Percentiles rank a stretch among this genome's conserved stretches.
Evolutionary conservation across 441 rosid species (phyloP).

Genomic region (Pelargonium cotyledonis): DNA sequence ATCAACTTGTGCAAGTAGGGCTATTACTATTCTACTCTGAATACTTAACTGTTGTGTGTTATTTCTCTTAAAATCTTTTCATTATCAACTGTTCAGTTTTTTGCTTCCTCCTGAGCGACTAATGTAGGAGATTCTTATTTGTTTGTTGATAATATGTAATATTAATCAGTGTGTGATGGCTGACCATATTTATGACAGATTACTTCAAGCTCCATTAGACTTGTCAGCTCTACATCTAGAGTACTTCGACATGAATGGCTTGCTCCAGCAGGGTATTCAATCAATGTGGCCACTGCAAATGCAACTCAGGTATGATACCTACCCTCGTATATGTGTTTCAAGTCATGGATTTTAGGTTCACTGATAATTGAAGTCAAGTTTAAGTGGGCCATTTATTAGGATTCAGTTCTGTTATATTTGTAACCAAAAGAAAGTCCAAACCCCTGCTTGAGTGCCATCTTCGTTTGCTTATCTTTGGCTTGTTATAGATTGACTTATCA

Average conservation of each 20-base stretch:
- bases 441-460: not conserved
- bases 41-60: not conserved
- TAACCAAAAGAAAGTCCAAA: not conserved
- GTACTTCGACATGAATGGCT: slow-evolving; percentile 73
- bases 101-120: not conserved
- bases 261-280: slow-evolving; percentile 79
- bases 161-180: slow-evolving; percentile 14
- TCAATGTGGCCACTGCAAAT: slow-evolving; percentile 97
- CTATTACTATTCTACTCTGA: slow-evolving; percentile 15
- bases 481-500: not conserved
- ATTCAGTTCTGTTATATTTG: not conserved
- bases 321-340: slow-evolving; percentile 8
- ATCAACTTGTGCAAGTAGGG: slow-evolving; percentile 89
- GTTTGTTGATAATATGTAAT: not conserved
- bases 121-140: not conserved
- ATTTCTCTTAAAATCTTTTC: not conserved
- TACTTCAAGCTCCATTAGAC: slow-evolving; percentile 82
- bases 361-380: not conserved
- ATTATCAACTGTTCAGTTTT: not conserved
- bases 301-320: slow-evolving; percentile 72
- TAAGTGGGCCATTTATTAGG: not conserved
- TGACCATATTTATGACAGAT: slow-evolving; percentile 43
- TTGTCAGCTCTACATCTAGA: slow-evolving; percentile 73
- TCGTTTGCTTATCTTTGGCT: not conserved
- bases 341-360: not conserved